These are phyloP conservation scores for Fagopyrum esculentum DNA, from an alignment of 148 eudicot species.

Conservation along the genomic window DNA sequence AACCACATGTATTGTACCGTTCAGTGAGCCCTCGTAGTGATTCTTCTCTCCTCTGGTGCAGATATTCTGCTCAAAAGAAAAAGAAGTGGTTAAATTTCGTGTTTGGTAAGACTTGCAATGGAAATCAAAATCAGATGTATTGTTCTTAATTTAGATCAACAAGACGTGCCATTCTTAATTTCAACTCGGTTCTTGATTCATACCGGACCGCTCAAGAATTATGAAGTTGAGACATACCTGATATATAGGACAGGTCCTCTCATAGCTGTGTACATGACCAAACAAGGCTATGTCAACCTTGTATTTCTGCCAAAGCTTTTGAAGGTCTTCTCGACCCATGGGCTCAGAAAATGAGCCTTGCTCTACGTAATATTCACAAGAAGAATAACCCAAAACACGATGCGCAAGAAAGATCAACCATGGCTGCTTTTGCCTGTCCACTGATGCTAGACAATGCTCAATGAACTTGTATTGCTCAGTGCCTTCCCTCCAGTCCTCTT, in stretches of 20 bases:
- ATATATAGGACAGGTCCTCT: slow-evolving; percentile 87
- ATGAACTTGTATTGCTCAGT: slow-evolving; percentile 76
- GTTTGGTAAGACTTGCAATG: too few species aligned
- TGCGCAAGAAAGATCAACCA: slow-evolving; percentile 91
- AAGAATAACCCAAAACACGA: slow-evolving; percentile 82
- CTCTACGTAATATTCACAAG: slow-evolving; percentile 37
- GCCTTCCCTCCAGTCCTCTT: slow-evolving; percentile 90
- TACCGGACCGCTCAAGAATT: not conserved
- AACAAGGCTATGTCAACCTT: slow-evolving; percentile 79
- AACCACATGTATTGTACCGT: slow-evolving; percentile 80
- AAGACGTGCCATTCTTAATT: too few species aligned
- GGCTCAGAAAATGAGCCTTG: slow-evolving; percentile 82
- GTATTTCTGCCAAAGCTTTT: slow-evolving; percentile 88
- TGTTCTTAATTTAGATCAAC: too few species aligned
- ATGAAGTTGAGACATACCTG: slow-evolving; percentile 30
- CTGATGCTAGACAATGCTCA: slow-evolving; percentile 75
- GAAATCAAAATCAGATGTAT: too few species aligned
- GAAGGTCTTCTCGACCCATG: slow-evolving; percentile 92
- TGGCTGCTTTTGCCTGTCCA: slow-evolving; percentile 83
- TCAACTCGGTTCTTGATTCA: too few species aligned
- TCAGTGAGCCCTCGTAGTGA: slow-evolving; percentile 48
- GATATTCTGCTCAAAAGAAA: slow-evolving; percentile 36
- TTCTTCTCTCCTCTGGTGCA: slow-evolving; percentile 67
- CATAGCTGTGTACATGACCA: slow-evolving; percentile 86
- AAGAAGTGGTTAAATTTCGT: not conserved